Conservation (phyloP, 129 eudicot species). For the Glebionis coronaria region DNA sequence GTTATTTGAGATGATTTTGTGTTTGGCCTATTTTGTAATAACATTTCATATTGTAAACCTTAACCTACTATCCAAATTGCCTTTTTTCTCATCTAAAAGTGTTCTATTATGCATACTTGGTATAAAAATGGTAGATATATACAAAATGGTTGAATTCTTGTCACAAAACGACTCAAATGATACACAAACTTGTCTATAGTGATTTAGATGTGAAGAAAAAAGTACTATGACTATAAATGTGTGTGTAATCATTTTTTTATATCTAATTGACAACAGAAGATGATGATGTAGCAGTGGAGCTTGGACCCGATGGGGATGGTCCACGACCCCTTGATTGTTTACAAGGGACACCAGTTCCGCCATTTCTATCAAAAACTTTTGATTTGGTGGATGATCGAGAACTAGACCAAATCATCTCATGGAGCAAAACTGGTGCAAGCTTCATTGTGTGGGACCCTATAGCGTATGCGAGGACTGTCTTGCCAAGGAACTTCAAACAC, state of each 20-base stretch:
- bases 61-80: too few species aligned
- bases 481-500: constrained; percentile 88
- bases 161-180: too few species aligned
- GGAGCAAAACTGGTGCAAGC: constrained; percentile 60
- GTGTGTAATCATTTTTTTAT: constrained; percentile 9
- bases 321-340: constrained; percentile 64
- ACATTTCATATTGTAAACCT: too few species aligned
- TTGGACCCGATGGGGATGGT: constrained; percentile 20
- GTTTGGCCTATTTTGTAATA: too few species aligned
- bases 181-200: background rate
- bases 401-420: constrained; percentile 54
- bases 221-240: background rate
- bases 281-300: constrained; percentile 1
- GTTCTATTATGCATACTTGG: too few species aligned
- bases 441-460: constrained; percentile 75
- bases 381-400: constrained; percentile 67
- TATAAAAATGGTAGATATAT: too few species aligned
- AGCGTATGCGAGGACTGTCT: constrained; percentile 48
- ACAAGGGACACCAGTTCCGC: constrained; percentile 56
- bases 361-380: constrained; percentile 75
- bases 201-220: background rate
- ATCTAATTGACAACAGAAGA: constrained; percentile 17
- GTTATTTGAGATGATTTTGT: too few species aligned
- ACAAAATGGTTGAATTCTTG: too few species aligned
- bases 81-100: too few species aligned